Percentiles rank a stretch among this genome's conserved stretches.
Evolutionary conservation across 306 rosid genomes (phyloP).

Genomic region (Rosa chinensis): DNA sequence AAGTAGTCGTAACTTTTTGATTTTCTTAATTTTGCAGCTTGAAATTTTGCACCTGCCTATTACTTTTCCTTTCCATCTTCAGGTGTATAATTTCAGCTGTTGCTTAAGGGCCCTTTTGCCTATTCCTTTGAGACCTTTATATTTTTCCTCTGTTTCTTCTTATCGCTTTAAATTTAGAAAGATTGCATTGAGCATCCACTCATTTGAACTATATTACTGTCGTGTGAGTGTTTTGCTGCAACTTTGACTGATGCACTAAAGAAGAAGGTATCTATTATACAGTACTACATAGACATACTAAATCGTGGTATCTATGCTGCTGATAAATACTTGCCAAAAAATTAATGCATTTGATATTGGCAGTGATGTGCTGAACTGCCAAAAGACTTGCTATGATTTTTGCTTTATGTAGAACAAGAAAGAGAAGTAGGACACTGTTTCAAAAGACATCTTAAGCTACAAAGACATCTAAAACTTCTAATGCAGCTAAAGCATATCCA

Average conservation of each 20-base stretch:
- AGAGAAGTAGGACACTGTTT: no score
- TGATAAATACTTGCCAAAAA: background rate
- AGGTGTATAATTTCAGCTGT: background rate
- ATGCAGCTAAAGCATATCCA: no score
- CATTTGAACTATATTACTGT: background rate
- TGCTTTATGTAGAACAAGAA: no score
- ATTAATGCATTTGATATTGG: background rate
- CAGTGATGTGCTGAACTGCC: no score
- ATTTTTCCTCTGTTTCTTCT: background rate
- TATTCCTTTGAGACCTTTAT: background rate
- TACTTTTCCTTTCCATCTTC: background rate
- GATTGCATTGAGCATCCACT: background rate
- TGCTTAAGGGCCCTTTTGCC: no score
- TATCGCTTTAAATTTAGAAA: background rate
- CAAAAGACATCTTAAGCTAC: no score
- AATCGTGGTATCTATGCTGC: background rate
- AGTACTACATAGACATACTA: background rate
- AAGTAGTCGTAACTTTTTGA: background rate
- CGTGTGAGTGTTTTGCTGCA: background rate
- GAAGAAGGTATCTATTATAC: constrained; percentile 60
- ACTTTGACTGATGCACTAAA: constrained; percentile 48
- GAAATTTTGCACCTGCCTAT: background rate
- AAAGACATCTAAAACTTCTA: no score
- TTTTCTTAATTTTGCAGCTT: background rate
- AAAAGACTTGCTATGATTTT: no score